Evolutionary conservation across 2,329 filamentous ascomycete species (phyloP).

Genomic region (Pyrenophora tritici-repentis): DNA sequence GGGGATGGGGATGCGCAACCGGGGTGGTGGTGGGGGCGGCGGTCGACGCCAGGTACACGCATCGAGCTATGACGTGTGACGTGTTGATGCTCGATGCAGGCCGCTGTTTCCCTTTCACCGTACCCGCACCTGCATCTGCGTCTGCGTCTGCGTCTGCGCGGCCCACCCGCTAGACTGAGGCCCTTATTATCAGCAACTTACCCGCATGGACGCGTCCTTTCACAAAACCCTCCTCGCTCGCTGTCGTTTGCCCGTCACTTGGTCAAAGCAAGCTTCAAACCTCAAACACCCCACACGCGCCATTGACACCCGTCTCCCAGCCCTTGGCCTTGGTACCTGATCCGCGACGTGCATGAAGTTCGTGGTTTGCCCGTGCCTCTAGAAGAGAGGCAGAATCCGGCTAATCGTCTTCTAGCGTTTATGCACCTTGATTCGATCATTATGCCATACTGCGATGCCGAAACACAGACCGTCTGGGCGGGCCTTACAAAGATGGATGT

Average conservation of each 20-base stretch:
- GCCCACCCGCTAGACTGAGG: constrained; percentile 8
- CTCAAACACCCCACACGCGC: background rate
- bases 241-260: background rate
- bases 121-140: background rate
- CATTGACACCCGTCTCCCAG: background rate
- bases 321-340: background rate
- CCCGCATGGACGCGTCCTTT: background rate
- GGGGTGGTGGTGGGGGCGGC: background rate
- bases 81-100: constrained; percentile 2
- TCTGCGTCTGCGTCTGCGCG: constrained; percentile 2
- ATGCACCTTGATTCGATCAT: constrained; percentile 6
- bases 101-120: constrained; percentile 7
- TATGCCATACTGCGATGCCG: constrained; percentile 35
- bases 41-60: background rate
- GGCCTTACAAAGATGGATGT: constrained; percentile 37
- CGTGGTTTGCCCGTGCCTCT: constrained; percentile 5
- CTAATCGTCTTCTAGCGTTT: constrained; percentile 27
- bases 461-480: constrained; percentile 39
- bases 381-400: constrained; percentile 9
- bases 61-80: constrained; percentile 18
- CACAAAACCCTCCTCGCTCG: background rate
- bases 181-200: constrained; percentile 4
- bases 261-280: constrained; percentile 2
- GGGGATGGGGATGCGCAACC: background rate
- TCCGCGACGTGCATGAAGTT: constrained; percentile 9